Base-by-base conservation (phyloP, 2,329 filamentous ascomycete genomes). In the Aspergillus spinulosporus region DNA sequence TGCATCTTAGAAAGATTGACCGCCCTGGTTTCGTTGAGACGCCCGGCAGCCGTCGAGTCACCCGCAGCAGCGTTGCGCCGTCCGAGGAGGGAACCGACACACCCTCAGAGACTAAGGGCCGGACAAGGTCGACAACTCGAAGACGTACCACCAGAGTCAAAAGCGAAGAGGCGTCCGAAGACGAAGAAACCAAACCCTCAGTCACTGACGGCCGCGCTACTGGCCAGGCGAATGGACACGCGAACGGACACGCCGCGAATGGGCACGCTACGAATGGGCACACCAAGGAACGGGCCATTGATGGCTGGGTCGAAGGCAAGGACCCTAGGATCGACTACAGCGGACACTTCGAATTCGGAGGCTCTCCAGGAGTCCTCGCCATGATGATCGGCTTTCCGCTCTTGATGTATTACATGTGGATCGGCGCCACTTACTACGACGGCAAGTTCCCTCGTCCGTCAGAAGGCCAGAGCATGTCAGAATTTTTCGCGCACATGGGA, bases 331-430 rank as follows among this genome's bases (percentile, higher is more conserved):
- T 78, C 56, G 77, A 79, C 62, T 73, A 73, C 53, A 79, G 78
- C 52, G 81, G 80, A 46, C 74, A 84, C 60, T 82, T 82, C 62
- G 95, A 99, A 72, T 99, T 97, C 70, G 93, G 93, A 61, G 94
- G 94, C 57, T 87, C 90, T 2, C 71, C 82, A n/a, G 93, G 94
- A 54, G 88, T 92, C 42, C 76, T 83, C 12, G 79, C 84, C 64
- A 92, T 97, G 84, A 97, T 97, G 91, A 82, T 92, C 60, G 85
- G 88, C 45, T 99, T 97, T 76, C 94, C 94, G n/a, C 60, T 87
- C 37, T 83, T 99, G 66, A 97, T 97, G 93, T 97, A 90, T 83
- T 97, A 97, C 78, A 96, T 99, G 92, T 97, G 92, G 92, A 87
- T 96, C 74, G 94, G 94, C 49, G 89, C 93, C 34, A 92, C 88